Percentiles rank a stretch among this genome's conserved stretches.
These are phyloP conservation scores for Russula earlei DNA, from an alignment of 768 basidiomycete species.

Conservation along the genomic window DNA sequence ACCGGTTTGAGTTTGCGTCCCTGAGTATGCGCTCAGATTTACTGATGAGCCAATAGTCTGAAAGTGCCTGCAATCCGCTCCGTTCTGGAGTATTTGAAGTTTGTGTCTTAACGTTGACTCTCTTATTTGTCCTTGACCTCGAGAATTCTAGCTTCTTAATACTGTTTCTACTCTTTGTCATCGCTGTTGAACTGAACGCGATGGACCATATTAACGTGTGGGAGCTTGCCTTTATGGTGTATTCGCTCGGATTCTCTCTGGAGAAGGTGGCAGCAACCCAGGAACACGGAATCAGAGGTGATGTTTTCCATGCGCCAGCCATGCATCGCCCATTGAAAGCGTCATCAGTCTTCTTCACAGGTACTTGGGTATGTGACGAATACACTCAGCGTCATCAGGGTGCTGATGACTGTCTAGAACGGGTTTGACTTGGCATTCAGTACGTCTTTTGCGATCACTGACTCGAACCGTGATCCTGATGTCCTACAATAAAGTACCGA, in stretches of 20 bases:
- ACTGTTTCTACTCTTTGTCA: conserved; percentile 68
- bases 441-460: conserved; percentile 26
- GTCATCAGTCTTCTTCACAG: conserved; percentile 64
- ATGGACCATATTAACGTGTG: conserved; percentile 49
- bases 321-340: not conserved
- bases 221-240: conserved; percentile 73
- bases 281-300: conserved; percentile 87
- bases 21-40: not conserved
- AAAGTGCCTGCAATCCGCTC: conserved; percentile 92
- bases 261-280: conserved; percentile 94
- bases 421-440: conserved; percentile 91
- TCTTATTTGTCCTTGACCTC: conserved; percentile 1
- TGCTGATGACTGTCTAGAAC: conserved; percentile 41
- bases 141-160: conserved; percentile 53
- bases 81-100: conserved; percentile 86
- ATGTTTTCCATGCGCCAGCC: not conserved
- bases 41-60: conserved; percentile 38
- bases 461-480: not conserved
- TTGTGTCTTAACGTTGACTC: conserved; percentile 15
- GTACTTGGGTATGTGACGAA: conserved; percentile 56
- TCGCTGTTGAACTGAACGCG: conserved; percentile 70
- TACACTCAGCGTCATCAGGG: not conserved
- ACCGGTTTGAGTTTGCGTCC: conserved; percentile 43
- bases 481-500: conserved; percentile 44
- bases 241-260: conserved; percentile 73